Percentiles rank a stretch among this genome's conserved stretches.
phyloP scores from a whole-genome alignment of 352 stramenopile genomes.

The Phytophthora hybrid region DNA sequence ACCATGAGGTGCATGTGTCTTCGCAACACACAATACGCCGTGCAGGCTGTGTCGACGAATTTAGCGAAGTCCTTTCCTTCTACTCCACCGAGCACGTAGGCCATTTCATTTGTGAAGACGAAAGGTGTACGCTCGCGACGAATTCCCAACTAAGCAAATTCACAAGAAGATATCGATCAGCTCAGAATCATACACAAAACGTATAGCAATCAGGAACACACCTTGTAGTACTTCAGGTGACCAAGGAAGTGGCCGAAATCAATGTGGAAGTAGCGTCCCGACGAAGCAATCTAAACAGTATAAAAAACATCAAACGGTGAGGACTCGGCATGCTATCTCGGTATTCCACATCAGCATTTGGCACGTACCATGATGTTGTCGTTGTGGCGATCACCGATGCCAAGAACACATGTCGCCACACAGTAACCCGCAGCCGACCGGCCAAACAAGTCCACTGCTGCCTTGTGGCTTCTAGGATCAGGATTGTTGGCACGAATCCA shows the following conservation, averaged over 20 bases:
- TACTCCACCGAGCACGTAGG: slow-evolving; percentile 75
- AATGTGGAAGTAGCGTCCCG: slow-evolving; percentile 87
- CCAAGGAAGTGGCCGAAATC: slow-evolving; percentile 88
- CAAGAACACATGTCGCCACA: slow-evolving; percentile 93
- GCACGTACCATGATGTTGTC: slow-evolving; percentile 95
- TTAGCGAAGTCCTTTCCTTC: slow-evolving; percentile 65
- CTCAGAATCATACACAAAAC: not conserved
- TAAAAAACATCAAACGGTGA: not conserved
- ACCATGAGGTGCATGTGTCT: slow-evolving; percentile 88
- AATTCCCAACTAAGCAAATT: slow-evolving; percentile 63
- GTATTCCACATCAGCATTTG: not conserved
- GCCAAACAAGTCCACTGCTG: slow-evolving; percentile 81
- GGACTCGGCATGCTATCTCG: not conserved
- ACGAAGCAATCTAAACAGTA: slow-evolving; percentile 58
- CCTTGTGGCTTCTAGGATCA: slow-evolving; percentile 58
- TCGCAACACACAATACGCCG: slow-evolving; percentile 75
- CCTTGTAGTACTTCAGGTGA: slow-evolving; percentile 79
- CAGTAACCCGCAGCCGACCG: slow-evolving; percentile 92
- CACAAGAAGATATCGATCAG: not conserved
- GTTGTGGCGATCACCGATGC: slow-evolving; percentile 95
- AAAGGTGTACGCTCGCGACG: slow-evolving; percentile 82
- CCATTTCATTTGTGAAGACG: slow-evolving; percentile 90
- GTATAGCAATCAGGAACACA: not conserved
- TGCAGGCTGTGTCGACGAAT: slow-evolving; percentile 71
- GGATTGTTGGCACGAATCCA: slow-evolving; percentile 86